Evolutionary conservation across 192 early-diverging fungal species (phyloP).

Genomic region (Linnemannia schmuckeri): DNA sequence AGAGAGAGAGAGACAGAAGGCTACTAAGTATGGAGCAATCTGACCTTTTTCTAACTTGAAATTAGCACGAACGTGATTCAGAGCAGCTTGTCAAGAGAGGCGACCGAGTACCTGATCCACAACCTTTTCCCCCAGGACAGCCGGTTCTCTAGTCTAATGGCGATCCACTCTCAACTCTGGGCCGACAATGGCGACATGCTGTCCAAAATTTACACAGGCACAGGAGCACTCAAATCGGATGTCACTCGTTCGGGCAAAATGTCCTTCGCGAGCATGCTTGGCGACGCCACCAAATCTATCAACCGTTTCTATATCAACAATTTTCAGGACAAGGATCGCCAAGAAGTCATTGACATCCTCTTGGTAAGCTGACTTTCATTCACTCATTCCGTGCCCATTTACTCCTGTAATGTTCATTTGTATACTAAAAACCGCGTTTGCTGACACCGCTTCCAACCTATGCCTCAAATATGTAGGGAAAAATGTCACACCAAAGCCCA

Average conservation of each 20-base stretch:
- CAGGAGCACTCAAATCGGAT: conserved; percentile 93
- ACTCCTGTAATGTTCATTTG: not conserved
- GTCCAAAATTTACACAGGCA: conserved; percentile 95
- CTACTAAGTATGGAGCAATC: not conserved
- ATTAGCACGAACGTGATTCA: conserved; percentile 95
- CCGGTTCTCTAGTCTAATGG: conserved; percentile 38
- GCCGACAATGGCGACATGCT: conserved; percentile 92
- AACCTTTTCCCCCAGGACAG: conserved; percentile 34
- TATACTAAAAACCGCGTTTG: not conserved
- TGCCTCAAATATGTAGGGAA: conserved; percentile 57
- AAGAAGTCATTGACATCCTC: conserved; percentile 92
- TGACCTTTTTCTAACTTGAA: conserved; percentile 21
- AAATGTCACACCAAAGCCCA: conserved; percentile 59
- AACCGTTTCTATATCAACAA: conserved; percentile 96
- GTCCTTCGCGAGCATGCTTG: conserved; percentile 78
- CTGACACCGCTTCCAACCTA: not conserved
- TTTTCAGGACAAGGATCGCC: conserved; percentile 94
- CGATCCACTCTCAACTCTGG: conserved; percentile 77
- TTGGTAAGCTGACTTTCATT: conserved; percentile 64
- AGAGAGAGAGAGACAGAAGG: not conserved
- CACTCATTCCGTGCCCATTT: not conserved
- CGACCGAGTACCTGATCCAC: conserved; percentile 61
- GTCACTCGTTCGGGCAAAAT: conserved; percentile 92
- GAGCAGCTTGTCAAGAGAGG: conserved; percentile 73
- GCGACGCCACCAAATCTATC: conserved; percentile 93